phyloP scores from a whole-genome alignment of 495 filamentous ascomycete genomes.

The Oidiodendron maius region DNA sequence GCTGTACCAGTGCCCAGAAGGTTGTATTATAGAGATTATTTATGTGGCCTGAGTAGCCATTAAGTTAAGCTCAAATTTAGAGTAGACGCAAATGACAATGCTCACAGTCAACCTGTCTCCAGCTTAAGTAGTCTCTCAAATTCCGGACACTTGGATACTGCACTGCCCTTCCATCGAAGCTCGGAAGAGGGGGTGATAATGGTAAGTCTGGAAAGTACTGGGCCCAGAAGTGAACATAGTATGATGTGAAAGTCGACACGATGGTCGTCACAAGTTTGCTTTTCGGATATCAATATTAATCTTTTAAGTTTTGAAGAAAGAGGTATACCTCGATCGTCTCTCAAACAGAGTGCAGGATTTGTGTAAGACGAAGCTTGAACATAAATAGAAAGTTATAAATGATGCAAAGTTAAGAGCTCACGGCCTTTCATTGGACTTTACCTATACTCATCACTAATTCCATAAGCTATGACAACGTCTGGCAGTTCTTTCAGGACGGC shows the following conservation, averaged over 20 bases:
- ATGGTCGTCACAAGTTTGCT: conserved; percentile 89
- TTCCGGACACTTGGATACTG: conserved; percentile 74
- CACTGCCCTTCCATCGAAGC: conserved; percentile 88
- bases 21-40: conserved; percentile 98
- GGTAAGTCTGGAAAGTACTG: conserved; percentile 62
- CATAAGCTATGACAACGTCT: conserved; percentile 83
- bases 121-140: conserved; percentile 90
- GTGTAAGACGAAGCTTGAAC: conserved; percentile 76
- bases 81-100: conserved; percentile 2
- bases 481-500: conserved; percentile 78
- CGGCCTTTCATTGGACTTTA: conserved; percentile 20
- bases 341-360: conserved; percentile 79
- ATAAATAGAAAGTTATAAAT: neutral
- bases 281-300: conserved; percentile 2
- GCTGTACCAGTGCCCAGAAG: conserved; percentile 82
- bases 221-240: conserved; percentile 80
- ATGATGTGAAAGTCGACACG: conserved; percentile 87
- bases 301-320: neutral
- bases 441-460: conserved; percentile 93
- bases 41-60: conserved; percentile 66
- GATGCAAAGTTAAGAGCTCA: neutral
- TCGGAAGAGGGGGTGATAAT: conserved; percentile 70
- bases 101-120: conserved; percentile 94
- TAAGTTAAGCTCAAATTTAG: conserved; percentile 1
- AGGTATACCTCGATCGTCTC: conserved; percentile 66